Conservation (phyloP, 2,329 filamentous ascomycete genomes). For the Pestalotiopsis sp. region DNA sequence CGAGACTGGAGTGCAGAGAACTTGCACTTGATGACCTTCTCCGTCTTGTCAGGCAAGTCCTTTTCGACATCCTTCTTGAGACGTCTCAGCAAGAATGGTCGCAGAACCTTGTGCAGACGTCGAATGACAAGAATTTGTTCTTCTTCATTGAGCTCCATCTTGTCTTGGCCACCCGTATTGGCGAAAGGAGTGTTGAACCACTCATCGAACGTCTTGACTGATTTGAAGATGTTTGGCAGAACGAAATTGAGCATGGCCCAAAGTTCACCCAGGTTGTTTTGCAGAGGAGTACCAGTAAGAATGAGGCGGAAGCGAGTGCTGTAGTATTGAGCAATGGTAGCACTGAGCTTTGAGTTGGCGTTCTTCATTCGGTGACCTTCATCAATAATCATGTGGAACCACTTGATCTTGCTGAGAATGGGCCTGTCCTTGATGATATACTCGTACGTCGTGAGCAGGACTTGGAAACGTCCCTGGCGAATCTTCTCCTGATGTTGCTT, state of each 20-base stretch:
- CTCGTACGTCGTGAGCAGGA: slow-evolving; percentile 95
- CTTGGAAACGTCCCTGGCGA: slow-evolving; percentile 92
- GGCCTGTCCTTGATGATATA: slow-evolving; percentile 99
- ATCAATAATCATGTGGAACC: slow-evolving; percentile 99
- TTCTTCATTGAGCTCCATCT: slow-evolving; percentile 99
- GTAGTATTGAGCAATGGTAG: slow-evolving; percentile 94
- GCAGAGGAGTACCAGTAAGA: slow-evolving; percentile 92
- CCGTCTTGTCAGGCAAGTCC: slow-evolving; percentile 97
- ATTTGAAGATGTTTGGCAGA: slow-evolving; percentile 98
- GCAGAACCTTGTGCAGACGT: slow-evolving; percentile 95
- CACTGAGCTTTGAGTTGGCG: slow-evolving; percentile 91
- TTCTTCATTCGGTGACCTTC: slow-evolving; percentile 99
- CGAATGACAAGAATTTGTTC: slow-evolving; percentile 98
- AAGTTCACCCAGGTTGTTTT: slow-evolving; percentile 94
- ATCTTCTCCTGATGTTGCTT: slow-evolving; percentile 94
- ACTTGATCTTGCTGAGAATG: slow-evolving; percentile 96
- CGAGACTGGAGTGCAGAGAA: slow-evolving; percentile 93
- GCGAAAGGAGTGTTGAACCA: slow-evolving; percentile 99
- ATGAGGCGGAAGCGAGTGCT: slow-evolving; percentile 93
- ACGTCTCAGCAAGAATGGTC: slow-evolving; percentile 96
- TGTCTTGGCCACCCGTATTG: slow-evolving; percentile 96
- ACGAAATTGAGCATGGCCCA: slow-evolving; percentile 99
- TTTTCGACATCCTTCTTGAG: slow-evolving; percentile 99
- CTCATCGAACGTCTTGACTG: slow-evolving; percentile 96
- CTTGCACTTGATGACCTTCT: slow-evolving; percentile 99